phyloP scores from a whole-genome alignment of 2,329 filamentous ascomycete genomes.

The Pseudogymnoascus sp. region DNA sequence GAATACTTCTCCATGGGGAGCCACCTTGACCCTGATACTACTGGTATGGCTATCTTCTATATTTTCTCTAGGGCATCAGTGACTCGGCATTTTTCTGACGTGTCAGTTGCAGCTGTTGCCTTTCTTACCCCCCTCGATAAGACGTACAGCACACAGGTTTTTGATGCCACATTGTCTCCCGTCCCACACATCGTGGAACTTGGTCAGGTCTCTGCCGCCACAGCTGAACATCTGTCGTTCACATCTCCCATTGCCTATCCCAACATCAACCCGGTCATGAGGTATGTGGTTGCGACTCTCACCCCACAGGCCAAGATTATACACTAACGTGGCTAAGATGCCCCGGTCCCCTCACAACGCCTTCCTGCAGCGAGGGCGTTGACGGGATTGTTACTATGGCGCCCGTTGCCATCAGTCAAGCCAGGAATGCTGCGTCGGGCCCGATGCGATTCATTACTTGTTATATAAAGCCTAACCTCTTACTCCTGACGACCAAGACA shows the following conservation, averaged over 20 bases:
- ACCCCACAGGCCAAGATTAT: background rate
- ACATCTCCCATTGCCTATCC: background rate
- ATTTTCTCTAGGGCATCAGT: background rate
- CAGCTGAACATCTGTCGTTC: background rate
- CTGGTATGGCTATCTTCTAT: background rate
- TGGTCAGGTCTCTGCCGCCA: background rate
- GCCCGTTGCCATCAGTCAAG: background rate
- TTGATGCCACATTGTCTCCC: background rate
- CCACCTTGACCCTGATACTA: background rate
- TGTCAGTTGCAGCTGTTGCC: background rate
- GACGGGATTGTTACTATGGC: background rate
- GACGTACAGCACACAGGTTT: background rate
- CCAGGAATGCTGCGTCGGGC: background rate
- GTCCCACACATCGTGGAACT: background rate
- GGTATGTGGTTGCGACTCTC: background rate
- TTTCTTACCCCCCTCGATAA: background rate
- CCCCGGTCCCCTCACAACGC: background rate
- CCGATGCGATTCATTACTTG: background rate
- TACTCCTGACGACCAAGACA: background rate
- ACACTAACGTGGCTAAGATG: background rate
- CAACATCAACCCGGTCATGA: background rate
- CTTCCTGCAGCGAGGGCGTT: background rate
- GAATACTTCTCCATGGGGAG: background rate
- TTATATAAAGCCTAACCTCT: background rate
- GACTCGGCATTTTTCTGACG: background rate